Base-by-base conservation (phyloP, 2,329 filamentous ascomycete species). In the Hirsutella thompsonii region DNA sequence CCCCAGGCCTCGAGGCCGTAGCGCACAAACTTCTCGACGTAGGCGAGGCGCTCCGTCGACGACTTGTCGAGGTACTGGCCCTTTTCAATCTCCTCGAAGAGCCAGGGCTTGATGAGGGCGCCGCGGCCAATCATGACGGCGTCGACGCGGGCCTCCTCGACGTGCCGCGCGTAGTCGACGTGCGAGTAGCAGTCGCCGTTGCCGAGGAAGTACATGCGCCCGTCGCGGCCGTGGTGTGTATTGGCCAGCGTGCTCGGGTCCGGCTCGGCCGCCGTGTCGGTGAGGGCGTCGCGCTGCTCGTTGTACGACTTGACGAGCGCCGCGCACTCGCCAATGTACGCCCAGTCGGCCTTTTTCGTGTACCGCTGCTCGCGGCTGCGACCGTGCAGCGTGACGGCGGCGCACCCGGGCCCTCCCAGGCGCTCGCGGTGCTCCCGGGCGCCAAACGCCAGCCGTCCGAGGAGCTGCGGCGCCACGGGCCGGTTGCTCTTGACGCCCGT, bases 151-250 rank as follows among this genome's bases (percentile, higher is more conserved):
- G 85, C 74, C 44, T 90, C 74, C 37, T 81, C 71, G 32, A 96
- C 69, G 54, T 92, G 80, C 43, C 79, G 67, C 47, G 79, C 79
- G 66, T 96, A 96, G 57, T 96, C 88, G 26, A 80, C 66, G 59
- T 96, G 88, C 4, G 88, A 95, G 66, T 86, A 95, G 62, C 89
- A 92, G 63, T 98, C 92, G 37, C 92, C 92, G 59, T 98, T 98
- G 52, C 92, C 92, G 49, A 95, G 70, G 64, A 98, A 96, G 67
- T 84, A 96, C 50, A 92, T 77, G 49, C 79, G 81, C 5, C 78
- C 76, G 47, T 72, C 76, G 39, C 67, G 74, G 9, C 70, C 66
- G 49, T n/a, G n/a, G n/a, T n/a, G n/a, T n/a, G n/a, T n/a, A n/a
- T 81, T 79, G 14, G 87, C 69, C 41, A 84, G 74, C 21, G 81